Evolutionary conservation across 2,329 filamentous ascomycete genomes (phyloP).

Genomic region (Hypomyces rosellus): DNA sequence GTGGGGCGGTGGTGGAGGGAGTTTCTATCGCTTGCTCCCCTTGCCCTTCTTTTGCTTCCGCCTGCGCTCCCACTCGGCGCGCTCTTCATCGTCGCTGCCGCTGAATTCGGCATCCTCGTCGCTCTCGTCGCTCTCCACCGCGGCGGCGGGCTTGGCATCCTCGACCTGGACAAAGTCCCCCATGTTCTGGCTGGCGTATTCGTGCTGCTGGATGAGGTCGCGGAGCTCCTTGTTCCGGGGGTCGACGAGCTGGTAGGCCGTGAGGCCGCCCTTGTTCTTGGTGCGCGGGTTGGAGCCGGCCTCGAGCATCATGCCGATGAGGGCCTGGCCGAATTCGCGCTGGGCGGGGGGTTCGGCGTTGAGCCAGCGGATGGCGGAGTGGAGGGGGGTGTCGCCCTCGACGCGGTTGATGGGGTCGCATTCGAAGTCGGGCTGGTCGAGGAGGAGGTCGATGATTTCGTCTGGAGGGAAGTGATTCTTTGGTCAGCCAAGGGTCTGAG

Average conservation of each 20-base stretch:
- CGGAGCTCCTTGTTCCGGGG: slow-evolving; percentile 58
- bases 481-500: not conserved
- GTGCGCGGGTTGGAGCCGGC: slow-evolving; percentile 57
- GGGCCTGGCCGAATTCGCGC: slow-evolving; percentile 56
- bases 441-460: slow-evolving; percentile 73
- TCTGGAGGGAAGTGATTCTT: slow-evolving; percentile 38
- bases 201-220: slow-evolving; percentile 61
- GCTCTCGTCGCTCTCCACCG: slow-evolving; percentile 24
- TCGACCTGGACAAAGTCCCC: slow-evolving; percentile 48
- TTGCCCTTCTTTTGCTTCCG: slow-evolving; percentile 32
- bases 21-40: slow-evolving; percentile 3
- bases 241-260: slow-evolving; percentile 66
- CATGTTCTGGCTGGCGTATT: slow-evolving; percentile 55
- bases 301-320: slow-evolving; percentile 77
- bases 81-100: slow-evolving; percentile 58
- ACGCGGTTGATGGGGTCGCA: slow-evolving; percentile 69
- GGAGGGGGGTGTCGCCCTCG: slow-evolving; percentile 73
- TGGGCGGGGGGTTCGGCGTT: slow-evolving; percentile 60
- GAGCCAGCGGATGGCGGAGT: slow-evolving; percentile 71
- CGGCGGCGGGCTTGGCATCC: not conserved
- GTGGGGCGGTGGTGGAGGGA: not conserved
- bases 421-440: slow-evolving; percentile 79
- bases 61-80: slow-evolving; percentile 54
- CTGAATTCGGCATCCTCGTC: slow-evolving; percentile 57
- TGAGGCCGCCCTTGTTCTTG: slow-evolving; percentile 67